Base-by-base conservation (phyloP, 495 filamentous ascomycete species). In the Neurospora sp. region DNA sequence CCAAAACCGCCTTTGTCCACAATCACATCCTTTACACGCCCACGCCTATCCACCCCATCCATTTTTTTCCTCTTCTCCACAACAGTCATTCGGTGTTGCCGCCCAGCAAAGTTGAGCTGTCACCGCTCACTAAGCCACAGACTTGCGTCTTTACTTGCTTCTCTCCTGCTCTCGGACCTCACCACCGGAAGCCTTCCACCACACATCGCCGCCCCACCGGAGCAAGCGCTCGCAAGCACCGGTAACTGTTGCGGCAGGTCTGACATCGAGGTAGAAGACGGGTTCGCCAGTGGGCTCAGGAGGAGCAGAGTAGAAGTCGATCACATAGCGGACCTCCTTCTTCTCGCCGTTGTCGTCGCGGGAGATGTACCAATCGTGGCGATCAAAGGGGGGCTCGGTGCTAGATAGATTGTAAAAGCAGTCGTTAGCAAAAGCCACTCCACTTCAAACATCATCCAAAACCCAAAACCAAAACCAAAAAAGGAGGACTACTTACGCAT, bases 261-360 rank as follows among this genome's bases (percentile, higher is more conserved):
- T 87, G n/a, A 99, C 96, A 81, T 99, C 96, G 69, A 99, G 88
- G 79, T 90, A 98, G 84, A 99, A 99, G 8, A 98, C 94, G 3
- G 96, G 94, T 77, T 97, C 94, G 3, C 96, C 96, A 0, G 90
- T 94, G 5, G 92, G 90, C 76, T 99, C 96, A 0, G 92, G 91
- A 20, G 91, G 89, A 0, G 89, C 96, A 9, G 91, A 91, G 82
- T 99, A 99, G 81, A 98, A 99, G 79, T 99, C 96, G 77, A 99
- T 99, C 70, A 99, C 91, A 80, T 99, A 99, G 74, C 96, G 88
- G 62, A 97, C 86, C 85, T 98, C 93, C 79, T 89, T 90, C 72
- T 79, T 81, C 75, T 87, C 39, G 6, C 88, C 87, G n/a, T 89
- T 82, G 20, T 86, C 81, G 31, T 88, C 84, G 59, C 96, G 88